Evolutionary conservation across 352 stramenopile genomes (phyloP).

Genomic region (Globisporangium camurandrum): DNA sequence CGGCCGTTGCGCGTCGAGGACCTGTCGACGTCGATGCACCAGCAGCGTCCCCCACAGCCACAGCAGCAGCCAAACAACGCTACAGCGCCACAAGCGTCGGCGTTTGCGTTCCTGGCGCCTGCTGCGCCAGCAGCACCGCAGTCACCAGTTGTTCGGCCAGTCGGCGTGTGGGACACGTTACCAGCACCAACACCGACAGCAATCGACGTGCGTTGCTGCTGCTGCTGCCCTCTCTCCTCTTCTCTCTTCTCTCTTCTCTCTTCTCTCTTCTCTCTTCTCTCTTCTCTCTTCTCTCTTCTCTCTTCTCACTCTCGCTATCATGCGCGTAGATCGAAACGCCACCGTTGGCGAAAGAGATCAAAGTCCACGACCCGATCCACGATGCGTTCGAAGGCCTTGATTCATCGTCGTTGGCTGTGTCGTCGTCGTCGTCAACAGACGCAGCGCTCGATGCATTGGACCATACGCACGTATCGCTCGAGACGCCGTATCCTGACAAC

Average conservation of each 20-base stretch:
- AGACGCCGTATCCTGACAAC: conserved; percentile 16
- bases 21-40: conserved; percentile 3
- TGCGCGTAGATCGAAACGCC: too few species aligned
- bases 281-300: too few species aligned
- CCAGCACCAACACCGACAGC: conserved; percentile 31
- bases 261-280: too few species aligned
- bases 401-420: conserved; percentile 4
- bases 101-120: conserved; percentile 39
- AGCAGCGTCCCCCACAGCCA: neutral
- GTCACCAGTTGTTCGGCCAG: conserved; percentile 15
- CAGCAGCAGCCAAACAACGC: conserved; percentile 4
- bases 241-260: neutral
- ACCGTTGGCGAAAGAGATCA: conserved; percentile 8
- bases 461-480: conserved; percentile 20
- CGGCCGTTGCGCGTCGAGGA: conserved; percentile 12
- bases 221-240: neutral
- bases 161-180: conserved; percentile 54
- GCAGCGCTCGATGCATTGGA: conserved; percentile 26
- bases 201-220: neutral
- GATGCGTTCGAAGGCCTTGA: conserved; percentile 72
- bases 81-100: conserved; percentile 19
- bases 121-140: conserved; percentile 10
- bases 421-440: too few species aligned
- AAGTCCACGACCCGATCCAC: conserved; percentile 60
- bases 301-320: too few species aligned